Conservation (phyloP, 257 asterid genomes). For the Paulownia fortunei region DNA sequence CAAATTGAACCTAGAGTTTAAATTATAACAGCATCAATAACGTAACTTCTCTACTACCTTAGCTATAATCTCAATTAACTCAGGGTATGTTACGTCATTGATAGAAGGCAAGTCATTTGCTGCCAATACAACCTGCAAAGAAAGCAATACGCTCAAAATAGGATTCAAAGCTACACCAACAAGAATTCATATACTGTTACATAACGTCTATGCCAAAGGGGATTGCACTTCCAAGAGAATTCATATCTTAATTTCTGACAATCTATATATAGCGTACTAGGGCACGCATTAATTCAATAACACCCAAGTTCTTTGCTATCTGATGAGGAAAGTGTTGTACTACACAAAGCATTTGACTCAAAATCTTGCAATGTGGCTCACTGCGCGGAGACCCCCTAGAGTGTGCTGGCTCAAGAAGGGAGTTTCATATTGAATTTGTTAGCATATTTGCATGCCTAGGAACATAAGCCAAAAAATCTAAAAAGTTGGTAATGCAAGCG, state of each 20-base stretch:
- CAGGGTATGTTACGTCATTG: slow-evolving; percentile 82
- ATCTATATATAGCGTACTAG: background rate
- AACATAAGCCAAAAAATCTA: background rate
- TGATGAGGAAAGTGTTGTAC: background rate
- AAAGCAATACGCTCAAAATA: slow-evolving; percentile 24
- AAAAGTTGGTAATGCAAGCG: background rate
- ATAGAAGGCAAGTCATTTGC: slow-evolving; percentile 96
- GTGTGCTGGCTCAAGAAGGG: background rate
- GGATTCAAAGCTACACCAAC: background rate
- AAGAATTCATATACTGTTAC: slow-evolving; percentile 12
- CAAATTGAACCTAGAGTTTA: slow-evolving; percentile 31
- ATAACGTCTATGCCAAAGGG: background rate
- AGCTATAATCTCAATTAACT: slow-evolving; percentile 74
- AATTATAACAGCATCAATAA: slow-evolving; percentile 18
- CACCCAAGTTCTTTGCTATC: background rate
- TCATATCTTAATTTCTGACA: slow-evolving; percentile 5
- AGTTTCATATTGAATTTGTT: background rate
- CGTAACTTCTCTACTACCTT: slow-evolving; percentile 57
- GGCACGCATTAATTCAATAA: background rate
- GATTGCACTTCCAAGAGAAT: slow-evolving; percentile 14
- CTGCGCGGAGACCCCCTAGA: background rate
- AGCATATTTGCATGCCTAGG: background rate
- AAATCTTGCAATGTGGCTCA: slow-evolving; percentile 17
- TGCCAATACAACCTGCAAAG: slow-evolving; percentile 83
- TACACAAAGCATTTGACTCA: background rate